Base-by-base conservation (phyloP, 164 flowering plant genomes). In the Houttuynia cordata region DNA sequence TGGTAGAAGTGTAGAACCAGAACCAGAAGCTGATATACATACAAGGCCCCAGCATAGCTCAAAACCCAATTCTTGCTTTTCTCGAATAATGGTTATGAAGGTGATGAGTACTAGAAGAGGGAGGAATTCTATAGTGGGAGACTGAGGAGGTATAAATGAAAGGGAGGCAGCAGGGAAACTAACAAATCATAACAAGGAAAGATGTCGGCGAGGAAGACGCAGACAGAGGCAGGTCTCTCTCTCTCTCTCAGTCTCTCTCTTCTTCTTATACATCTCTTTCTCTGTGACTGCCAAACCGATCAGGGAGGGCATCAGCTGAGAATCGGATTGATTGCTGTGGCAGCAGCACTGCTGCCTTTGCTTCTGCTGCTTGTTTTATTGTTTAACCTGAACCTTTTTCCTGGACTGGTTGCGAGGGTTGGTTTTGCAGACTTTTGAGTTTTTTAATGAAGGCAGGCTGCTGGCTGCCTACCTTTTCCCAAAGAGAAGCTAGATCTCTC, bases 111-210 rank as follows among this genome's bases (percentile, higher is more conserved):
- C 37, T 30, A 30, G 6, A 6, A 45, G 49, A 24, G 40, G 24
- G 34, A 49, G 47, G 51, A 41, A 40, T 59, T 21, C 19, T 8
- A 39, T 2, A 10, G 23, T 19, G 20, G 25, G 47, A 40, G 2
- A 12, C 9, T 19, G 20, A 40, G n/a, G 47, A 20, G n/a, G 42
- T 30, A 30, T 30, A 30, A 30, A 30, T 30, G 37, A 30, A 30
- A 6, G 20, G 20, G 14, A 19, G 21, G 22, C 45, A 60, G 63
- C 53, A 60, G 63, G 50, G 41, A n/a, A 59, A 59, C 50, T 41
- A 59, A 34, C 25, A 25, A 59, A 59, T 59, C 61, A 59, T 42
- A n/a, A 42, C 61, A 59, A 59, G 61, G 61, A 42, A 59, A 59
- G 51, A 59, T 42, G 61, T 59, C 41, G 49, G 54, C 56, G 60